phyloP scores from a whole-genome alignment of 176 grass and related monocot species.

The Triticum monococcum region DNA sequence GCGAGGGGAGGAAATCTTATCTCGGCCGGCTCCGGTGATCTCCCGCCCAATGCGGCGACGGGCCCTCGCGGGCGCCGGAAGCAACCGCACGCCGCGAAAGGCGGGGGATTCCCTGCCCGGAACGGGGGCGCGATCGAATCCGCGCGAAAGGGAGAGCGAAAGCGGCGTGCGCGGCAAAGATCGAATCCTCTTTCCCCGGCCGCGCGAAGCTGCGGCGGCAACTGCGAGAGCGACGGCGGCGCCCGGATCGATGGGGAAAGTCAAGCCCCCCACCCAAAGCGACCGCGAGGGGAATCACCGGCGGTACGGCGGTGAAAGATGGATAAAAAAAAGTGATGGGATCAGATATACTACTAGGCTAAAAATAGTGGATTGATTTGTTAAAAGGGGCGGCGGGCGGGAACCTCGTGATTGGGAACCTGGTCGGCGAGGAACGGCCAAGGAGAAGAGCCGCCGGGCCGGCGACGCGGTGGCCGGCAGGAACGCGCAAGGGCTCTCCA shows the following conservation, averaged over 20 bases:
- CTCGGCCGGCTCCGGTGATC: not conserved
- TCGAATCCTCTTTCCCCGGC: no score
- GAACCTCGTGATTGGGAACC: conserved; percentile 40
- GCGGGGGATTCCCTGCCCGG: conserved; percentile 27
- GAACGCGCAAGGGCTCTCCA: not conserved
- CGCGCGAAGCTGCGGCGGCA: not conserved
- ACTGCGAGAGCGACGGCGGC: not conserved
- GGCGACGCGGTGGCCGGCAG: no score
- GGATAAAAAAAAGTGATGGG: not conserved
- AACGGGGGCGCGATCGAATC: conserved; percentile 13
- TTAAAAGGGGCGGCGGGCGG: conserved; percentile 6
- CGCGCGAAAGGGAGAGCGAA: conserved; percentile 39
- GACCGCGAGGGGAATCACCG: conserved; percentile 1
- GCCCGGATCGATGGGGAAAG: not conserved
- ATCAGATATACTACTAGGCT: not conserved
- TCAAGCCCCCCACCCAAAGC: not conserved
- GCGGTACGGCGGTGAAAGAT: not conserved
- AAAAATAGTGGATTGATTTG: not conserved
- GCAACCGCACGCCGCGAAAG: conserved; percentile 28
- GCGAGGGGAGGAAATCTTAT: not conserved
- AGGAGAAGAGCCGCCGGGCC: not conserved
- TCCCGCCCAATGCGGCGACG: not conserved
- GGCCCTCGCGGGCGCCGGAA: conserved; percentile 12
- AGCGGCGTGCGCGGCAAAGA: conserved; percentile 2
- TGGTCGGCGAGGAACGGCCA: conserved; percentile 32